Conservation (phyloP, 2,329 filamentous ascomycete species). For the Trichophyton benhamiae region DNA sequence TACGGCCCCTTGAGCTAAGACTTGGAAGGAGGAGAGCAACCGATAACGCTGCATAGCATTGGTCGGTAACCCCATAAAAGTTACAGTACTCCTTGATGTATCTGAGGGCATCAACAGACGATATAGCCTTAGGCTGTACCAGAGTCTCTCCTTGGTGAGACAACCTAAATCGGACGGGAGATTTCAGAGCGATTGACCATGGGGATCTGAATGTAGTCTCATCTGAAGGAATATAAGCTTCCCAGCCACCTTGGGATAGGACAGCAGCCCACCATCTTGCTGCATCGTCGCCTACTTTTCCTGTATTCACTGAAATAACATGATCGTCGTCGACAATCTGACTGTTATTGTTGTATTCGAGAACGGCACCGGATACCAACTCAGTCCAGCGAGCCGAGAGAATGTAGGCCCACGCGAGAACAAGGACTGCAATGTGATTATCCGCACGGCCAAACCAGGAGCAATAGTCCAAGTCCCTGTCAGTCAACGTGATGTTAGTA, state of each 20-base stretch:
- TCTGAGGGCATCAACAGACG: slow-evolving; percentile 12
- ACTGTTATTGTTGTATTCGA: slow-evolving; percentile 4
- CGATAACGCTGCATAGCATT: slow-evolving; percentile 18
- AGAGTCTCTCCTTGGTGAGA: neutral
- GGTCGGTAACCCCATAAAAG: slow-evolving; percentile 14
- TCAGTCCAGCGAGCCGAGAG: slow-evolving; percentile 10
- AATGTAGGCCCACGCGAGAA: slow-evolving; percentile 12
- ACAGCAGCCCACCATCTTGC: slow-evolving; percentile 14
- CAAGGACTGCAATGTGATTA: slow-evolving; percentile 10
- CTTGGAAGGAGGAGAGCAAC: slow-evolving; percentile 16
- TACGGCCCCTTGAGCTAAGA: neutral
- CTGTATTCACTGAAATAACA: slow-evolving; percentile 6
- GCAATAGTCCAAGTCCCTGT: neutral
- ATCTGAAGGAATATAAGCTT: slow-evolving; percentile 6
- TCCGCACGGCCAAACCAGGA: slow-evolving; percentile 9
- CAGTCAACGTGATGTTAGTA: slow-evolving; percentile 1
- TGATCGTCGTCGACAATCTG: neutral
- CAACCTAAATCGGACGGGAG: neutral
- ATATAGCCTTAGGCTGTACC: slow-evolving; percentile 4
- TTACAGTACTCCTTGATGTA: slow-evolving; percentile 17
- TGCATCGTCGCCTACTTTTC: slow-evolving; percentile 4
- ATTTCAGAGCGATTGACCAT: slow-evolving; percentile 5
- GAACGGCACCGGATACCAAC: slow-evolving; percentile 5
- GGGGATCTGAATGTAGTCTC: slow-evolving; percentile 5
- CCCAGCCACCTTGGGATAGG: slow-evolving; percentile 13